Conservation (phyloP, 2,329 filamentous ascomycete species). For the Erysiphe pulchra region DNA sequence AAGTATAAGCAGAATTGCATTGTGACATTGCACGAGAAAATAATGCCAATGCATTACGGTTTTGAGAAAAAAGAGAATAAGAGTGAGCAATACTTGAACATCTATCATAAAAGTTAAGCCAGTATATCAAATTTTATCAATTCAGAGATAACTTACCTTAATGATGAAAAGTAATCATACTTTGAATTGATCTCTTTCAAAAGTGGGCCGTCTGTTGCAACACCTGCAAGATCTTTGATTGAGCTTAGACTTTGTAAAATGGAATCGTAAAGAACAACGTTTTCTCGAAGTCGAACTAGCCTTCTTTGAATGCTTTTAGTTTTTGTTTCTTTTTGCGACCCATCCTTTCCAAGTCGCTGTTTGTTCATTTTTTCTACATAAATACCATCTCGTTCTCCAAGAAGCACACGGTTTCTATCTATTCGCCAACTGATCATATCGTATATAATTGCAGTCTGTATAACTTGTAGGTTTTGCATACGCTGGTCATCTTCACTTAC, state of each 20-base stretch:
- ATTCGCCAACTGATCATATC: constrained; percentile 87
- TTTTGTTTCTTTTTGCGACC: constrained; percentile 21
- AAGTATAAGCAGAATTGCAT: constrained; percentile 22
- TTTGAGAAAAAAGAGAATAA: constrained; percentile 46
- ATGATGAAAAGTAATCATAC: constrained; percentile 58
- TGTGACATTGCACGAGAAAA: constrained; percentile 46
- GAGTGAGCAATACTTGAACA: constrained; percentile 68
- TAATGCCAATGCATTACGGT: constrained; percentile 63
- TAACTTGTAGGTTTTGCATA: constrained; percentile 83
- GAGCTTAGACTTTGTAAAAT: constrained; percentile 77
- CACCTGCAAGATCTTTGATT: constrained; percentile 68
- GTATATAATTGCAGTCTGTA: constrained; percentile 80
- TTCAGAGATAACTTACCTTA: constrained; percentile 35
- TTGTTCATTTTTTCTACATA: constrained; percentile 20
- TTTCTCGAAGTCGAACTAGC: constrained; percentile 59
- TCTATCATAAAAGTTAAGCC: constrained; percentile 17
- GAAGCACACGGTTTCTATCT: constrained; percentile 70
- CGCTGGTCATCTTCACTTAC: constrained; percentile 59
- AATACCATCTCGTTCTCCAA: constrained; percentile 59
- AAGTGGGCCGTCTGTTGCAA: constrained; percentile 59
- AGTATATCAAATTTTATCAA: neutral
- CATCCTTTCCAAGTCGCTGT: constrained; percentile 26
- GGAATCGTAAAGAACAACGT: constrained; percentile 72
- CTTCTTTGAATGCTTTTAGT: constrained; percentile 49
- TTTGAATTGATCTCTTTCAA: constrained; percentile 56